A percentile compares a stretch with the other conserved stretches of the same genome.
These are phyloP conservation scores for Apium graveolens DNA, from an alignment of 129 eudicot genomes.

Conservation along the genomic window DNA sequence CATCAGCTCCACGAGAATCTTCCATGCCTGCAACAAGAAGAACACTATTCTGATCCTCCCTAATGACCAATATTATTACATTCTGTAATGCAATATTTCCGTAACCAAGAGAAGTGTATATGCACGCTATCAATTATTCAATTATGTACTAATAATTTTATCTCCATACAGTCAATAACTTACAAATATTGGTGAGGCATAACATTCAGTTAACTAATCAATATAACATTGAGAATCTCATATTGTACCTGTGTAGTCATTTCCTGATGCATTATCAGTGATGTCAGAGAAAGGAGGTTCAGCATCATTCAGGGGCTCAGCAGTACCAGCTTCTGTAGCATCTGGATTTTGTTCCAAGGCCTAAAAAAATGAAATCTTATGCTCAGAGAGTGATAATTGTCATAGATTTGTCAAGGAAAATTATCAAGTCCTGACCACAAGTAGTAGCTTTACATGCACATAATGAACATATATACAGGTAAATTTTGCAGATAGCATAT, in stretches of 20 bases:
- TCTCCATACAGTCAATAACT: no score
- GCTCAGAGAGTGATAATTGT: background rate
- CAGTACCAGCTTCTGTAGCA: background rate
- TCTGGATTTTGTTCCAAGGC: background rate
- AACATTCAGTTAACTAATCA: background rate
- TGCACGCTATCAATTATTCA: background rate
- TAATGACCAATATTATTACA: background rate
- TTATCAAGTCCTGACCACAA: background rate
- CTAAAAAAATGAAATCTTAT: background rate
- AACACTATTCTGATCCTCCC: background rate
- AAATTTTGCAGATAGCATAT: background rate
- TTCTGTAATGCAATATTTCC: background rate
- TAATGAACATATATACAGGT: background rate
- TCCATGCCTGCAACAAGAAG: background rate
- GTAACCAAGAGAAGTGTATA: background rate
- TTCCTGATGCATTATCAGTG: background rate
- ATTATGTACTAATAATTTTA: no score
- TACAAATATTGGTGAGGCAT: background rate
- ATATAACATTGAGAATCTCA: background rate
- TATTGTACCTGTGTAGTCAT: background rate
- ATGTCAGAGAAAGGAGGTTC: slow-evolving; percentile 2
- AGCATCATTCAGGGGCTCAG: background rate
- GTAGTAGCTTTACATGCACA: background rate
- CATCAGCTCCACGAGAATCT: background rate
- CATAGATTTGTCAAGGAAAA: background rate